Evolutionary conservation across 768 basidiomycete species (phyloP).

Genomic region (Hericium rajendrae): DNA sequence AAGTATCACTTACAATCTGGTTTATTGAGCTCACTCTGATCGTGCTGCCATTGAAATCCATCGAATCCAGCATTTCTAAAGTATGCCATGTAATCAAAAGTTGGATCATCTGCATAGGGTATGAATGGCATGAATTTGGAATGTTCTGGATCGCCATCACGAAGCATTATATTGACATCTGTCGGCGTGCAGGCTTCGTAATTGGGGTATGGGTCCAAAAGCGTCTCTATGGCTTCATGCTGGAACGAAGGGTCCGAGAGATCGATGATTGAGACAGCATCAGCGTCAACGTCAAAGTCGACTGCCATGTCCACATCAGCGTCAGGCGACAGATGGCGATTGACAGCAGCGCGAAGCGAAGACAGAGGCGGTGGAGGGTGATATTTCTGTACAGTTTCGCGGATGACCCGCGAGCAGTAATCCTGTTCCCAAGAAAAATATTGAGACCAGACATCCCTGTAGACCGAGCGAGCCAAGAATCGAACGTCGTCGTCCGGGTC

Average conservation of each 20-base stretch:
- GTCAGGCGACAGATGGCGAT: too few relatives aligned
- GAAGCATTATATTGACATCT: constrained; percentile 32
- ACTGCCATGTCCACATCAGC: too few relatives aligned
- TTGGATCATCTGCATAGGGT: constrained; percentile 52
- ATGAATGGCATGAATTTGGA: constrained; percentile 46
- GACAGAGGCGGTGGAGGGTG: too few relatives aligned
- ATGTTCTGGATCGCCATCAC: constrained; percentile 23
- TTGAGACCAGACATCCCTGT: constrained; percentile 17
- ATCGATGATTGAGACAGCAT: too few relatives aligned
- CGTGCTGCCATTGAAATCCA: constrained; percentile 37
- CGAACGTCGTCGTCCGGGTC: neutral
- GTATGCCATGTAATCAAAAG: constrained; percentile 35
- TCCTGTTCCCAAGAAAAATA: constrained; percentile 19
- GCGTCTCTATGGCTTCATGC: too few relatives aligned
- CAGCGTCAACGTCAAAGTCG: too few relatives aligned
- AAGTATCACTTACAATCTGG: constrained; percentile 30
- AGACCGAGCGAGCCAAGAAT: constrained; percentile 5
- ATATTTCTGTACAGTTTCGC: too few relatives aligned
- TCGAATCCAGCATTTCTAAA: constrained; percentile 31
- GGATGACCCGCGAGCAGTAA: neutral
- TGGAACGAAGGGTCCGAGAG: too few relatives aligned
- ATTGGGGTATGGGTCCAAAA: constrained; percentile 19
- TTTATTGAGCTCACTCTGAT: constrained; percentile 29
- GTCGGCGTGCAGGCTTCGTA: constrained; percentile 54
- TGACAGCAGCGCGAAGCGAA: too few relatives aligned